Conservation (phyloP, 495 filamentous ascomycete species). For the Penicillium fimorum region DNA sequence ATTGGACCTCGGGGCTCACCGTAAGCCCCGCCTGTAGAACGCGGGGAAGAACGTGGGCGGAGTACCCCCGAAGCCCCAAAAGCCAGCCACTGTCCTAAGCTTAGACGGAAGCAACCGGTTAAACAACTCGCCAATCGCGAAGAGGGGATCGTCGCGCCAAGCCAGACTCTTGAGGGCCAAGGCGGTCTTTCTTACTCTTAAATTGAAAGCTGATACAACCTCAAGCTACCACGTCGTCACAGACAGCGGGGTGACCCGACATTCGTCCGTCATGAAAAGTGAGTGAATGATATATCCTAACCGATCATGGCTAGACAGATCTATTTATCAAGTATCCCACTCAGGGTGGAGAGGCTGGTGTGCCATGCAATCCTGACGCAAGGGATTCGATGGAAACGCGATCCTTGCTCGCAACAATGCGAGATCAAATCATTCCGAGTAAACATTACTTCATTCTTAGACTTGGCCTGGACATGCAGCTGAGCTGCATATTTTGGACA, state of each 20-base stretch:
- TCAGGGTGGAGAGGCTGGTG: constrained; percentile 2
- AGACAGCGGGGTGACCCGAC: background rate
- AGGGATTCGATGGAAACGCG: constrained; percentile 16
- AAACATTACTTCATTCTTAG: constrained; percentile 7
- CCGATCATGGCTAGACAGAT: background rate
- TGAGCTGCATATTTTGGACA: background rate
- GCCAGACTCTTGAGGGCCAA: constrained; percentile 12
- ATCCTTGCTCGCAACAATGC: constrained; percentile 9
- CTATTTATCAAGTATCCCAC: background rate
- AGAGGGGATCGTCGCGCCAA: constrained; percentile 26
- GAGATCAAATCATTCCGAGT: constrained; percentile 6
- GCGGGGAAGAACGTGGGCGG: background rate
- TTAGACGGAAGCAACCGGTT: background rate
- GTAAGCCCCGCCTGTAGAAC: background rate
- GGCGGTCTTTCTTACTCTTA: constrained; percentile 7
- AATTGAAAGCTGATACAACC: constrained; percentile 16
- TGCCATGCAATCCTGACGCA: constrained; percentile 17
- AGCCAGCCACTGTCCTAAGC: background rate
- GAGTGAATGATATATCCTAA: background rate
- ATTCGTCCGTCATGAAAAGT: background rate
- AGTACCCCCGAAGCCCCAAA: background rate
- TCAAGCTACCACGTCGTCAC: constrained; percentile 17
- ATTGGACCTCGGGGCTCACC: background rate
- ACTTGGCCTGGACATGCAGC: constrained; percentile 1
- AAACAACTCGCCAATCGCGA: constrained; percentile 14